phyloP scores from a whole-genome alignment of 177 flowering plant genomes.

The Telopea speciosissima region DNA sequence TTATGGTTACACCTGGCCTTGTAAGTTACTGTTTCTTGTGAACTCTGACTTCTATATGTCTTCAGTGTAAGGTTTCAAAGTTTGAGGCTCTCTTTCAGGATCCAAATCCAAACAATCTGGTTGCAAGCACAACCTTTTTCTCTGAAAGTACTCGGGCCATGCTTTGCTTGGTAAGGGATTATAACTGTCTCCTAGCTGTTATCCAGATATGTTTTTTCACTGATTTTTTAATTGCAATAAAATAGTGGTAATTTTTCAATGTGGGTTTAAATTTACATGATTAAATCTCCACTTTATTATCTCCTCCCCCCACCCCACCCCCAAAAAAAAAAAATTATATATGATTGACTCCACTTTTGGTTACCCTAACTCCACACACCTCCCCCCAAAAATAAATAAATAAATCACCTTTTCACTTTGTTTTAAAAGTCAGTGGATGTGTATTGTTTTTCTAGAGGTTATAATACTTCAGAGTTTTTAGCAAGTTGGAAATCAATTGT shows the following conservation, averaged over 20 bases:
- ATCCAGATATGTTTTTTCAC: too few relatives aligned
- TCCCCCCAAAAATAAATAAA: background rate
- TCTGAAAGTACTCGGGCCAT: constrained; percentile 84
- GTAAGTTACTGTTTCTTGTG: constrained; percentile 39
- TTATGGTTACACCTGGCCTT: constrained; percentile 84
- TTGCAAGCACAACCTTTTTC: constrained; percentile 86
- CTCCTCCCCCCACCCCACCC: background rate
- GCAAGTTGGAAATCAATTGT: too few relatives aligned
- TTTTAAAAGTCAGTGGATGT: too few relatives aligned
- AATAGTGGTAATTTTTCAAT: too few relatives aligned
- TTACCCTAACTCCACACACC: background rate
- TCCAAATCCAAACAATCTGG: constrained; percentile 95
- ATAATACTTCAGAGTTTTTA: too few relatives aligned
- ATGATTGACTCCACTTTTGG: too few relatives aligned
- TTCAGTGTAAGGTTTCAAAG: constrained; percentile 3
- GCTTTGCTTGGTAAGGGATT: constrained; percentile 85
- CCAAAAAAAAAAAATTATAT: too few relatives aligned
- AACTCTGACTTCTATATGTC: background rate
- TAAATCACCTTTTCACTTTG: too few relatives aligned
- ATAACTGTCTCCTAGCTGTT: too few relatives aligned
- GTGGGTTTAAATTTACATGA: too few relatives aligned
- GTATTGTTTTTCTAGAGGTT: too few relatives aligned
- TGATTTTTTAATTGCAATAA: too few relatives aligned
- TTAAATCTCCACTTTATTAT: background rate
- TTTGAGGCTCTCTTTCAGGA: constrained; percentile 48